Percentiles rank a stretch among this genome's conserved stretches.
These are phyloP conservation scores for Pseudogymnoascus sp. DNA, from an alignment of 2,329 filamentous ascomycete genomes.

Conservation along the genomic window DNA sequence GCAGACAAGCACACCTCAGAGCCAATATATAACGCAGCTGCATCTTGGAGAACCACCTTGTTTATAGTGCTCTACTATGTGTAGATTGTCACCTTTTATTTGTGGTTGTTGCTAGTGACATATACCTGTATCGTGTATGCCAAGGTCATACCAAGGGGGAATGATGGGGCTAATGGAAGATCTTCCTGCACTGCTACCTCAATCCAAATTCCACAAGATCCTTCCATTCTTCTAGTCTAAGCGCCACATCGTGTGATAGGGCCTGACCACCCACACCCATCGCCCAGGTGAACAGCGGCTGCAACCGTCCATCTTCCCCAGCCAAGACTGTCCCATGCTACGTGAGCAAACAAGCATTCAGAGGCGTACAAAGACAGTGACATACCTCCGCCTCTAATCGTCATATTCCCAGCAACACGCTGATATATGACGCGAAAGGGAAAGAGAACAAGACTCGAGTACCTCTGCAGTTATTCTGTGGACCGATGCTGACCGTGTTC, in stretches of 20 bases:
- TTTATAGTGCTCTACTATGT: neutral
- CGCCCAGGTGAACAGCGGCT: neutral
- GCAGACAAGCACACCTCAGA: neutral
- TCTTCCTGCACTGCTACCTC: slow-evolving; percentile 1
- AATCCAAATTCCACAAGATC: neutral
- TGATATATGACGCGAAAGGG: too few relatives aligned
- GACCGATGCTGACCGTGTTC: neutral
- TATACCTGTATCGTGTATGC: neutral
- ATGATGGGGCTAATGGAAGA: neutral
- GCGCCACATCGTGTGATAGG: neutral
- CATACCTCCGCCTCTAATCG: neutral
- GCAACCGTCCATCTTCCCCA: neutral
- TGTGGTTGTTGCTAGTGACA: neutral
- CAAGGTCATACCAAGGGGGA: neutral
- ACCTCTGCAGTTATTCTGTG: neutral
- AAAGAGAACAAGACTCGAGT: neutral
- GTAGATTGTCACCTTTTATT: neutral
- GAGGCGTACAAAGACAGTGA: neutral
- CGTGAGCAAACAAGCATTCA: neutral
- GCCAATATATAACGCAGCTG: neutral
- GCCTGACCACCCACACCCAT: neutral
- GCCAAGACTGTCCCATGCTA: neutral
- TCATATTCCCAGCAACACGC: neutral
- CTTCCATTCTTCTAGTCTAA: neutral
- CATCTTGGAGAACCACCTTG: neutral